Conservation (phyloP, 768 basidiomycete genomes). For the Pisolithus tinctorius region DNA sequence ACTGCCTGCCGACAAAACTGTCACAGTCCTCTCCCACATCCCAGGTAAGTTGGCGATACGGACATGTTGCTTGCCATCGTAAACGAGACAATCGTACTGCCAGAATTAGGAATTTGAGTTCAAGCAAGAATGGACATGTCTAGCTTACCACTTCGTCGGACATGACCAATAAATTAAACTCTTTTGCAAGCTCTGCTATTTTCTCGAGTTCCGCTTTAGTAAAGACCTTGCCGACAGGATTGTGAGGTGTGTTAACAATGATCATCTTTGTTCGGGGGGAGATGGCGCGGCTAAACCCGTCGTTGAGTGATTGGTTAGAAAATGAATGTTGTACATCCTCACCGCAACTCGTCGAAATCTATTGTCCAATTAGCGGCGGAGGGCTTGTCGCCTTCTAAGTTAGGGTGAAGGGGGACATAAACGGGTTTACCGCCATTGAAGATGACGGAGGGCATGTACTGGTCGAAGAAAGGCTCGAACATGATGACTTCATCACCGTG, state of each 20-base stretch:
- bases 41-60: slow-evolving; percentile 92
- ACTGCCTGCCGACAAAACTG: slow-evolving; percentile 95
- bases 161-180: slow-evolving; percentile 89
- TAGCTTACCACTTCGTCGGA: slow-evolving; percentile 88
- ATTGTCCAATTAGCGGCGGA: slow-evolving; percentile 81
- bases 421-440: slow-evolving; percentile 93
- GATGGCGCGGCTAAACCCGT: slow-evolving; percentile 57
- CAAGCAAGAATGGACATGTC: background rate
- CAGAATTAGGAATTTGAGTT: slow-evolving; percentile 2
- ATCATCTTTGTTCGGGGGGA: slow-evolving; percentile 91
- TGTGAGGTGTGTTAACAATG: slow-evolving; percentile 94
- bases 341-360: slow-evolving; percentile 85
- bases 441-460: slow-evolving; percentile 86
- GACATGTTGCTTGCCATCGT: slow-evolving; percentile 81
- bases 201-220: slow-evolving; percentile 72
- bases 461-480: slow-evolving; percentile 98
- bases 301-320: background rate
- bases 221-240: slow-evolving; percentile 98
- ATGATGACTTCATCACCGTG: slow-evolving; percentile 95
- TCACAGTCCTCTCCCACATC: slow-evolving; percentile 98
- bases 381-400: slow-evolving; percentile 42
- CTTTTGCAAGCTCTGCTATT: slow-evolving; percentile 83
- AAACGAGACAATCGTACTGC: slow-evolving; percentile 92
- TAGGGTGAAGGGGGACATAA: slow-evolving; percentile 92
- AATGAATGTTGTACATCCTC: slow-evolving; percentile 8